Base-by-base conservation (phyloP, 345 rosid genomes). In the Stellera chamaejasme region DNA sequence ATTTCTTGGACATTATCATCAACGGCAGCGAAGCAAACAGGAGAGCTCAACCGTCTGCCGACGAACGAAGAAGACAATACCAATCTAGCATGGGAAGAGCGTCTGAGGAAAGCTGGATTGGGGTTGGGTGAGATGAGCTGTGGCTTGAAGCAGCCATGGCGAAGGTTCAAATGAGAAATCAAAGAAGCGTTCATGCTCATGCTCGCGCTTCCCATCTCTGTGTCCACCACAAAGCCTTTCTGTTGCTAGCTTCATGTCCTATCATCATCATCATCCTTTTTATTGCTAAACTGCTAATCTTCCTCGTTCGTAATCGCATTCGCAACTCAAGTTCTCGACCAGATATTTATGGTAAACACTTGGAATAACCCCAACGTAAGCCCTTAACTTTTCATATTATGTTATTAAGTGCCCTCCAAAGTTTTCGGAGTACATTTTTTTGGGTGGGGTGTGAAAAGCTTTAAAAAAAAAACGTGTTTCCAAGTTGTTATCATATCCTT, bases 101-200 rank as follows among this genome's bases (percentile, higher is more conserved):
- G 58, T 61, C 48, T 67, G 55, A 71, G 62, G 25, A 42, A 73
- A 2, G 71, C 45, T 39, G 75, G 63, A 55, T 10, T 69, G 2
- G 16, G 59, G 42, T 36, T 66, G 54, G 56, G 45, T 19, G 83
- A 67, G 41, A 9, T 39, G 10, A 71, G 27, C 66, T 52, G 72
- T n/a, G 49, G 62, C 5, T 32, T 32, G 69, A 66, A 73, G 77
- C 62, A 69, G 79, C 83, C 59, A 62, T 55, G 48, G 55, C 72
- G 67, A 62, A 77, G 72, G 16, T 66, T 78, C 63, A 83, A 66
- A 67, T 81, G 80, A 60, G 93, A 77, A 70, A 81, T 48, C 4
- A 82, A 61, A 68, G 82, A 84, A 62, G 74, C 66, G 25, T 77
- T 69, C 4, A 74, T 70, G 78, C 82, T 77, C 52, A 84, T 66